A percentile compares a stretch with the other conserved stretches of the same genome.
phyloP scores from a whole-genome alignment of 164 flowering plant species.

The Pachysandra terminalis region DNA sequence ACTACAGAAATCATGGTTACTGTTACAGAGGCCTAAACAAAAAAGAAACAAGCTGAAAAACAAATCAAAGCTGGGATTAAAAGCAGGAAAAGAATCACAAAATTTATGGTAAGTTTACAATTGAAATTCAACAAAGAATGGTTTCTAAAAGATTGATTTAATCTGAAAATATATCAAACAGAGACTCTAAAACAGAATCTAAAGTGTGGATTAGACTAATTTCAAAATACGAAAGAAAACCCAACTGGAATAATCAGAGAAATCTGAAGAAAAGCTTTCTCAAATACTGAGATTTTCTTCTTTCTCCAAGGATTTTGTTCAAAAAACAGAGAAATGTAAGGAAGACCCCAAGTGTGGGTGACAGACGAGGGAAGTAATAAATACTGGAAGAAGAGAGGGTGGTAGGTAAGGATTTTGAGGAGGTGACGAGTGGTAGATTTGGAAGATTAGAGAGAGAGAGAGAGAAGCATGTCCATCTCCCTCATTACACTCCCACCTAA shows the following conservation, averaged over 20 bases:
- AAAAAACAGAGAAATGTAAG: neutral
- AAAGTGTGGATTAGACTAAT: too few species aligned
- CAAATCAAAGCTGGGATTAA: neutral
- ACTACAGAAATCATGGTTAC: conserved; percentile 32
- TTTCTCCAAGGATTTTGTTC: too few species aligned
- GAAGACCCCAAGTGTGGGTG: neutral
- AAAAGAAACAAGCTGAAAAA: too few species aligned
- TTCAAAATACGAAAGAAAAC: neutral
- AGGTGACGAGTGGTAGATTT: neutral
- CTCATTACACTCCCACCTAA: neutral
- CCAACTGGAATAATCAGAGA: neutral
- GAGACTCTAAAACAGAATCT: neutral
- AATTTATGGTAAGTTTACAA: neutral
- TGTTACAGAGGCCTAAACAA: conserved; percentile 3
- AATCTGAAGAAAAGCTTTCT: neutral
- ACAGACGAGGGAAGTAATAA: neutral
- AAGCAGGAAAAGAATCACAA: too few species aligned
- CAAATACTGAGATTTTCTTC: too few species aligned
- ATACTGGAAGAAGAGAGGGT: neutral
- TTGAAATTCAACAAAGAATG: neutral
- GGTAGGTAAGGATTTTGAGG: neutral
- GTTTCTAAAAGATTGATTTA: neutral
- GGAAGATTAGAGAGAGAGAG: neutral
- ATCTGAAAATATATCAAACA: neutral
- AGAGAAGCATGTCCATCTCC: neutral